Conservation (phyloP, 805 yeast species). For the Wickerhamomyces alni region DNA sequence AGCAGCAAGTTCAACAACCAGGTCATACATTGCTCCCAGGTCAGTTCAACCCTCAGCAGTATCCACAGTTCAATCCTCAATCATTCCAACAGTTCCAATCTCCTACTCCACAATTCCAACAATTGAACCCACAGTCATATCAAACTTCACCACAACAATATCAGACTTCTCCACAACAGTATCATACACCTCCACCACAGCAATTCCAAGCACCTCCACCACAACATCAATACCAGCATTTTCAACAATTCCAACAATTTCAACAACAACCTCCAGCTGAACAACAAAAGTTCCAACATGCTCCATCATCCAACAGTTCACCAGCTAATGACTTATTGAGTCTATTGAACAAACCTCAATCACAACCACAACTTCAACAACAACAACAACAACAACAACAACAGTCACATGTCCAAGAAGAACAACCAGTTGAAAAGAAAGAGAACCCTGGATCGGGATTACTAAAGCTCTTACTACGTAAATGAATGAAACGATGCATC, state of each 20-base stretch:
- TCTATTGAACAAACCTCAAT: slow-evolving; percentile 12
- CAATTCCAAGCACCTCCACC: background rate
- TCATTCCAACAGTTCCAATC: background rate
- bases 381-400: no score
- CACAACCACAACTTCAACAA: background rate
- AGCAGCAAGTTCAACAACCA: background rate
- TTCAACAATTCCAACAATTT: background rate
- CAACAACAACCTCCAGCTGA: background rate
- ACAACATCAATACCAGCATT: background rate
- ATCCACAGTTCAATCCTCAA: background rate
- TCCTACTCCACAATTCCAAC: background rate
- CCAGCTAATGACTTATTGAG: slow-evolving; percentile 17
- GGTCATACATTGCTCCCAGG: background rate
- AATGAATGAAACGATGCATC: background rate
- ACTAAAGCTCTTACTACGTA: background rate
- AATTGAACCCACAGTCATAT: background rate
- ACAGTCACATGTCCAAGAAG: background rate
- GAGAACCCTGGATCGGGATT: background rate
- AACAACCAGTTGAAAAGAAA: background rate
- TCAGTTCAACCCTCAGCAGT: background rate
- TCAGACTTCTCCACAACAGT: background rate
- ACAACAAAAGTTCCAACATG: background rate
- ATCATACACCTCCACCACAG: background rate
- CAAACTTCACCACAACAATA: background rate
- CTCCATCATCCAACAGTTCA: slow-evolving; percentile 5